Conservation (phyloP, 106 monocot genomes). For the Dendrobium chrysotoxum region DNA sequence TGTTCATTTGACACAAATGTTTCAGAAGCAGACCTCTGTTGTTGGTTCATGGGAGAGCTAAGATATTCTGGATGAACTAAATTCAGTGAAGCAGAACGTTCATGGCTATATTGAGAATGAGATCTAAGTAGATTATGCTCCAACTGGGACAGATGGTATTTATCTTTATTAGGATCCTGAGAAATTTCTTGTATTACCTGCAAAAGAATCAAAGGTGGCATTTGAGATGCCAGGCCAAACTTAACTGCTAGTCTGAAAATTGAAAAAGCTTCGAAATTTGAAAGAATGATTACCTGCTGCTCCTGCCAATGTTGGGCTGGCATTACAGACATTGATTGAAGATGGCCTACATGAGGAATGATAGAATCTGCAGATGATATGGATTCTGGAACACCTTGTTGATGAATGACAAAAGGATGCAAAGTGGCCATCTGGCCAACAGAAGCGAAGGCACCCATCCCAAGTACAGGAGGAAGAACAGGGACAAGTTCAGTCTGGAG, state of each 20-base stretch:
- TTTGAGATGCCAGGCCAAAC: neutral
- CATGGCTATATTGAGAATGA: slow-evolving; percentile 31
- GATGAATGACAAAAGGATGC: slow-evolving; percentile 68
- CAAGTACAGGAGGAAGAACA: slow-evolving; percentile 44
- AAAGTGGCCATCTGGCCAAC: slow-evolving; percentile 47
- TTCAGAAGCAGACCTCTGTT: slow-evolving; percentile 19
- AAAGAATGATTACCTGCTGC: slow-evolving; percentile 39
- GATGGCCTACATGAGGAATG: slow-evolving; percentile 36
- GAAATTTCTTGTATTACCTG: slow-evolving; percentile 23
- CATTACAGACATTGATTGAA: slow-evolving; percentile 32
- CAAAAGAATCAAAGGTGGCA: neutral
- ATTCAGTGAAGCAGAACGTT: slow-evolving; percentile 28
- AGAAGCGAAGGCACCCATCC: slow-evolving; percentile 44
- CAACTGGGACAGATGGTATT: slow-evolving; percentile 27
- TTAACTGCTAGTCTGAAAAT: neutral
- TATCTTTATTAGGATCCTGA: slow-evolving; percentile 27
- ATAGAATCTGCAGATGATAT: slow-evolving; percentile 37
- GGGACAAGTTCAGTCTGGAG: slow-evolving; percentile 42
- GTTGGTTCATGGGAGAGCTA: slow-evolving; percentile 18
- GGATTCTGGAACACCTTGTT: slow-evolving; percentile 60
- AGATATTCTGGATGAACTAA: slow-evolving; percentile 29
- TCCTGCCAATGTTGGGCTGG: slow-evolving; percentile 31
- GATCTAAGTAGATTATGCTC: slow-evolving; percentile 29
- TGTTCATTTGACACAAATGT: slow-evolving; percentile 20
- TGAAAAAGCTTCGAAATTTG: neutral